These are phyloP conservation scores for Aspergillus nomiae DNA, from an alignment of 2,329 filamentous ascomycete genomes.

Conservation along the genomic window DNA sequence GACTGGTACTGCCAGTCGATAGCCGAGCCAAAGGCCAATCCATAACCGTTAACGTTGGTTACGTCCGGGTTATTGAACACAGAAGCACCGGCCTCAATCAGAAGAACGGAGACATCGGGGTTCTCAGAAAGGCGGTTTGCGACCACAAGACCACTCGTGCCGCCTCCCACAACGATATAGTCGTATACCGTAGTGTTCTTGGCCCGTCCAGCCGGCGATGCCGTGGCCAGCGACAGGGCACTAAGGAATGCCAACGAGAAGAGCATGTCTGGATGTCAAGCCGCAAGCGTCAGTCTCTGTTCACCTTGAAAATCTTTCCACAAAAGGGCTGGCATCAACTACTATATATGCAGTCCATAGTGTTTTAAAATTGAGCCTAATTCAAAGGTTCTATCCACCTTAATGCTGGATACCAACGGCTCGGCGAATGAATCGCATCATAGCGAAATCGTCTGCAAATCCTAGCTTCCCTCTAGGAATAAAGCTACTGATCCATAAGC, in stretches of 20 bases:
- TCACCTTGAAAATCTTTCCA: neutral
- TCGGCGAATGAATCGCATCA: neutral
- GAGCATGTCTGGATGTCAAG: conserved; percentile 1
- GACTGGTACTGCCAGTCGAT: conserved; percentile 49
- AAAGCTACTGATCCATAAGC: neutral
- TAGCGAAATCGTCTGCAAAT: neutral
- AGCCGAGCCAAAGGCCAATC: conserved; percentile 32
- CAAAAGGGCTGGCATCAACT: neutral
- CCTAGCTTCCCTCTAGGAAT: neutral
- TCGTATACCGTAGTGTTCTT: conserved; percentile 25
- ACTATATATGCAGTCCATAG: neutral
- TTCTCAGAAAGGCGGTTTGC: conserved; percentile 40
- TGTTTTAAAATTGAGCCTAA: neutral
- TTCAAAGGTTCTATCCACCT: neutral
- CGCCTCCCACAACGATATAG: conserved; percentile 40
- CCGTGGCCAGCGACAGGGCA: conserved; percentile 19
- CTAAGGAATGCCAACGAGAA: neutral
- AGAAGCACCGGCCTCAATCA: conserved; percentile 37
- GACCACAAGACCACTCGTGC: conserved; percentile 38
- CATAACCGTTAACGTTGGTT: conserved; percentile 27
- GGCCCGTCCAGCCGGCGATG: neutral
- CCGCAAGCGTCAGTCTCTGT: neutral
- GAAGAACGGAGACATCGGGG: conserved; percentile 27
- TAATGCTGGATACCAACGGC: neutral
- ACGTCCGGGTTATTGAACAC: conserved; percentile 32